phyloP scores from a whole-genome alignment of 2,329 filamentous ascomycete genomes.

The Shiraia sp. region DNA sequence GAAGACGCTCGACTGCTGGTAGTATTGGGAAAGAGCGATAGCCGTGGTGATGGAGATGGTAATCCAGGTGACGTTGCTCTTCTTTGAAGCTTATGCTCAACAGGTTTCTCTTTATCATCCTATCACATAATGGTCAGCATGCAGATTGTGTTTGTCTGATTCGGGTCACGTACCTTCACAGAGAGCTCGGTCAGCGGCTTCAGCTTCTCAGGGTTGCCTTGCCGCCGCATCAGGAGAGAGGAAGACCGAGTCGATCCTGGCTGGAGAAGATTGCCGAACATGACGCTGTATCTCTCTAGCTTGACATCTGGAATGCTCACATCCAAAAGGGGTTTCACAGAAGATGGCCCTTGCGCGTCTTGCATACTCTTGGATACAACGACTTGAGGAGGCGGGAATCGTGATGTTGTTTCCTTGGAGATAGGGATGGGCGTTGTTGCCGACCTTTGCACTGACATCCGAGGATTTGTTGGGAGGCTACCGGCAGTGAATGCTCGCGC shows the following conservation, averaged over 20 bases:
- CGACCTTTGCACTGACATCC: slow-evolving; percentile 14
- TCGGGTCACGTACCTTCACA: slow-evolving; percentile 33
- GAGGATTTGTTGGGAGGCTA: slow-evolving; percentile 17
- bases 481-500: slow-evolving; percentile 25
- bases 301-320: slow-evolving; percentile 79
- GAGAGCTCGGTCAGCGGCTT: slow-evolving; percentile 39
- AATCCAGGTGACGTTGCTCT: slow-evolving; percentile 40
- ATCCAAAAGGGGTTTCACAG: slow-evolving; percentile 56
- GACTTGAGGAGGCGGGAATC: slow-evolving; percentile 21
- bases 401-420: slow-evolving; percentile 11
- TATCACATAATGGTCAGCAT: slow-evolving; percentile 15
- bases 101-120: slow-evolving; percentile 16
- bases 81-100: slow-evolving; percentile 27
- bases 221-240: slow-evolving; percentile 40
- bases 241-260: slow-evolving; percentile 26
- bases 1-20: slow-evolving; percentile 29
- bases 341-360: slow-evolving; percentile 7
- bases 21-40: slow-evolving; percentile 41
- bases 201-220: slow-evolving; percentile 38
- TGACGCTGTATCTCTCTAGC: slow-evolving; percentile 89
- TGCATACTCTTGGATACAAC: slow-evolving; percentile 15
- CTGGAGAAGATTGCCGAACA: slow-evolving; percentile 80
- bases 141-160: not conserved
- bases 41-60: slow-evolving; percentile 29
- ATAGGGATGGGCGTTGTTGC: slow-evolving; percentile 22